Base-by-base conservation (phyloP, 805 yeast species). In the Wickerhamomyces queroliae region DNA sequence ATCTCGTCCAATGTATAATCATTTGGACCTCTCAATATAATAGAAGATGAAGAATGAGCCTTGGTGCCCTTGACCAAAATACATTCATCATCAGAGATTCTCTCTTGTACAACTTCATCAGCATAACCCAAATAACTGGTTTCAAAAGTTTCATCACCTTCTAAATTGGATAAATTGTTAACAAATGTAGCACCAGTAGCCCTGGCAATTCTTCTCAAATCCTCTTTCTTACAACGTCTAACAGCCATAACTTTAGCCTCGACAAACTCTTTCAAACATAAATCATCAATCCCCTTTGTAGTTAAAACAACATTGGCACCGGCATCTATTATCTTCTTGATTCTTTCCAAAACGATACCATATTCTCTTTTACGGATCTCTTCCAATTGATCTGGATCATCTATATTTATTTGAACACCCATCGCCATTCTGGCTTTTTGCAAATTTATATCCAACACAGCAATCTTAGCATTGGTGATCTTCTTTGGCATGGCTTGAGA, bases 391-490 rank as follows among this genome's bases (percentile, higher is more conserved):
- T 93, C 96, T 31, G 99, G 99, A 61, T 93, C 97, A 53, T 87
- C 95, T 58, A 93, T 88, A 59, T 90, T 90, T 63, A 93, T 86
- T 63, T 89, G 95, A 38, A 93, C 98, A 40, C 99, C 99, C 80
- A 93, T 80, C 31, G 97, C 96, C 96, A 93, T 88, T 59, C 90
- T 79, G 2, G 96, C 93, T 62, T 90, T 91, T 62, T 95, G 99
- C 58, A 93, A 70, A 64, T 95, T 91, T 63, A 93, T 76, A 65
- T 90, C 97, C 48, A 90, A 74, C 51, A 87, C 95, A 5, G 97
- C 97, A 59, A 93, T 76, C 63, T 93, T 93, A 43, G 90, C 78
- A 16, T 53, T 69, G 11, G 65, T 62, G 35, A 89, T 68, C 37
- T 73, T 69, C 55, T 83, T 87, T 46, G 78, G 72, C 98, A 93